Evolutionary conservation across 768 basidiomycete species (phyloP).

Genomic region (Rhodotorula paludigena): DNA sequence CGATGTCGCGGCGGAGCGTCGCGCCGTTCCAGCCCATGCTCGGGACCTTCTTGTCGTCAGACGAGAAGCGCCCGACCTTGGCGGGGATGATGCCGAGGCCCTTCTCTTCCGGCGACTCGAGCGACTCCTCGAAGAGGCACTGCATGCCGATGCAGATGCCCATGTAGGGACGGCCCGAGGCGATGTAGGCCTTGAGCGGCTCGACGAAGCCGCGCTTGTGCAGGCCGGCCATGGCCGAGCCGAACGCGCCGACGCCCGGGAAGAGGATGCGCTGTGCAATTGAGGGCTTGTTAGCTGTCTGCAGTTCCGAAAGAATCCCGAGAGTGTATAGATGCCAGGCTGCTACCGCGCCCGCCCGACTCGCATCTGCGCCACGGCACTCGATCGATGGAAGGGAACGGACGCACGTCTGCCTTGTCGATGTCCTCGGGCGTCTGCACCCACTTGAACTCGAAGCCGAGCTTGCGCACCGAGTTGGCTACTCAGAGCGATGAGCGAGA

Average conservation of each 20-base stretch:
- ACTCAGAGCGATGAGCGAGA: too few species aligned
- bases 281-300: too few species aligned
- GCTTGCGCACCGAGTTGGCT: conserved; percentile 49
- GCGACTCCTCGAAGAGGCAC: conserved; percentile 79
- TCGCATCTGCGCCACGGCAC: too few species aligned
- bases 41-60: conserved; percentile 69
- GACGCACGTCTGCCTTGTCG: conserved; percentile 76
- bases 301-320: background rate
- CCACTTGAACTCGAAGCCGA: conserved; percentile 87
- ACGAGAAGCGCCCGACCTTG: conserved; percentile 67
- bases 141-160: conserved; percentile 99
- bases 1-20: conserved; percentile 45
- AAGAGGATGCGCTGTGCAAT: conserved; percentile 94
- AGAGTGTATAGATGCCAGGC: too few species aligned
- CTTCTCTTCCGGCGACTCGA: conserved; percentile 62
- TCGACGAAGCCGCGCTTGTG: conserved; percentile 66
- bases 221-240: conserved; percentile 76
- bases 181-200: conserved; percentile 74
- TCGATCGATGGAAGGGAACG: background rate
- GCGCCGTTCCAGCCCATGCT: conserved; percentile 92
- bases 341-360: too few species aligned
- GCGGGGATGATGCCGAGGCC: conserved; percentile 84
- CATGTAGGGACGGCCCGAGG: conserved; percentile 75
- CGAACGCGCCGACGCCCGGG: conserved; percentile 93
- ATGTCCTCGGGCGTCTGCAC: conserved; percentile 76